Evolutionary conservation across 2,329 filamentous ascomycete genomes (phyloP), one percentile per base, ranked within the genome.

Genomic region (Metarhizium humberi): DNA sequence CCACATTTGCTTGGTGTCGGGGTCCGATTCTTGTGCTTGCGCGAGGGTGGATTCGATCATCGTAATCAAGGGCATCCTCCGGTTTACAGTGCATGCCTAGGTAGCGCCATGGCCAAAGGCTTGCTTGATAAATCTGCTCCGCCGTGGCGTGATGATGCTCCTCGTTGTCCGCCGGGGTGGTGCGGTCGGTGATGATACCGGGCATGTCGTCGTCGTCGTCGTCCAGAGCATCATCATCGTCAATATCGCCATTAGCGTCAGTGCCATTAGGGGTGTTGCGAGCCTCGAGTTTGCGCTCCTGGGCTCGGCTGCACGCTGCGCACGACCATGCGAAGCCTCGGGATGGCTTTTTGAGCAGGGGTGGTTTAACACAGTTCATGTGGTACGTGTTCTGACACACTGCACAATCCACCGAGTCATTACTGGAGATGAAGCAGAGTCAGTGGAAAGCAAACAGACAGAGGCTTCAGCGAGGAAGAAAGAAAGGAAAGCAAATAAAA

Each of bases 321-420:
- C 94, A 99, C 34, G 94, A 92, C 94, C 94, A 99, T 4, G 91
- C 94, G 73, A 99, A 99, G 43, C 94, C 94, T 71, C 94, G 87
- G 50, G 92, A 96, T 20, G 94, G 94, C 72, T 99, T 99, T 72
- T 96, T 99, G 53, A 91, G 80, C 59, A 99, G 73, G 42, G 92
- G 90, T 45, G 94, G 94, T 58, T 88, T 87, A 55, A 99, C 94
- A 70, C 94, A 99, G 66, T 92, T 90, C 92, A 99, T 97, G 75
- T 99, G 94, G 73, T 96, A 99, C 14, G 92, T 97, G 69, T 91
- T 86, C 67, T 86, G 83, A 71, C 94, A 99, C 55, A 96, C 91
- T 48, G 92, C 94, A 71, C 94, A 99, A 70, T 97, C 92, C 29
- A 97, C 94, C 43, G 94, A 97, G 73, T 97, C 90, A 69, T 89